Evolutionary conservation across 2,329 filamentous ascomycete genomes (phyloP).

Genomic region (Scedosporium aurantiacum): DNA sequence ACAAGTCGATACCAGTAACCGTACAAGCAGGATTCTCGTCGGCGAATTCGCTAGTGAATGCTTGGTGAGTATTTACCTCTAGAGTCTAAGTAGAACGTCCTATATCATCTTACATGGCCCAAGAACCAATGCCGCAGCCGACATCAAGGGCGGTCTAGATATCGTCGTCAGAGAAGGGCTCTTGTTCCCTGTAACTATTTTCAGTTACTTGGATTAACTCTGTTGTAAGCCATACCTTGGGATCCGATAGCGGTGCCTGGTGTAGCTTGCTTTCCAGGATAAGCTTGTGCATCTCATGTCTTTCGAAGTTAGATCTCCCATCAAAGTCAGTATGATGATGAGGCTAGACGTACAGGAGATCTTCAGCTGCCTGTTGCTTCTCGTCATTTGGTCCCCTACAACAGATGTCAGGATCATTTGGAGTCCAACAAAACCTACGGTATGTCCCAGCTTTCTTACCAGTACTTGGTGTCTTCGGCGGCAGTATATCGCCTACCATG

Average conservation of each 20-base stretch:
- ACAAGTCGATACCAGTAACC: conserved; percentile 42
- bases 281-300: conserved; percentile 39
- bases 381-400: conserved; percentile 18
- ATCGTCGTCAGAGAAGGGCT: neutral
- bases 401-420: neutral
- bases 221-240: neutral
- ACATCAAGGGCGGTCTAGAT: conserved; percentile 39
- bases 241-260: conserved; percentile 27
- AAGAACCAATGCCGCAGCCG: conserved; percentile 52
- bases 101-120: conserved; percentile 19
- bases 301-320: conserved; percentile 5
- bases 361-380: conserved; percentile 17
- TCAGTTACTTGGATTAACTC: neutral
- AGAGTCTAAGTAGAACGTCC: no score
- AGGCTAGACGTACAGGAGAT: conserved; percentile 13
- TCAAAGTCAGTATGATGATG: neutral
- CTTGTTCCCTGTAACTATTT: conserved; percentile 4
- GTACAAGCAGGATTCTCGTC: conserved; percentile 27
- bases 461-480: conserved; percentile 30
- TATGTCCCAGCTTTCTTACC: neutral
- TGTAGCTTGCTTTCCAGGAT: conserved; percentile 31
- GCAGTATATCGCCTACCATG: conserved; percentile 36
- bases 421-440: neutral
- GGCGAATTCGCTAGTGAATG: conserved; percentile 25
- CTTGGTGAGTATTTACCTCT: neutral